These are phyloP conservation scores for Cicer bijugum DNA, from an alignment of 306 rosid species.

Conservation along the genomic window DNA sequence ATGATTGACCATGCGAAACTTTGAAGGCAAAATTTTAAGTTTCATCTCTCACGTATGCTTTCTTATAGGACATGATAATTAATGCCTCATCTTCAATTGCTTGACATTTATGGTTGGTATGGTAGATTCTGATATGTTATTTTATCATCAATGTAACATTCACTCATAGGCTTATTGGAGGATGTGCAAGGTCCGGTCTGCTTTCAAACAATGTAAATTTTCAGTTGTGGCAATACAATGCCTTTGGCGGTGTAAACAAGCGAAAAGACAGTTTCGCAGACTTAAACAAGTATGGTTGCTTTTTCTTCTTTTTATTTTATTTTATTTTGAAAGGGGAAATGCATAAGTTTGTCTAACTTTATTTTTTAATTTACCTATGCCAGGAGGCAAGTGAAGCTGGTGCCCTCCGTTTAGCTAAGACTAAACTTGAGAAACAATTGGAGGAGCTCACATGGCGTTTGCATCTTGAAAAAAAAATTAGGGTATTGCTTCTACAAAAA, in stretches of 20 bases:
- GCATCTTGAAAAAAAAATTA: conserved; percentile 88
- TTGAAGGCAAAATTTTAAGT: not conserved
- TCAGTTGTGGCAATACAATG: conserved; percentile 80
- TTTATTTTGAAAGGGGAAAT: not conserved
- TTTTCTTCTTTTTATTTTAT: not conserved
- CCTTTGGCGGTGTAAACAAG: conserved; percentile 87
- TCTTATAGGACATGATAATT: conserved; percentile 16
- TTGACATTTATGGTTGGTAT: conserved; percentile 13
- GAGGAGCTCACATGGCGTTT: conserved; percentile 96
- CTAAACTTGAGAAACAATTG: conserved; percentile 93
- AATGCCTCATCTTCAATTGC: conserved; percentile 29
- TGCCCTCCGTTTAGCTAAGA: conserved; percentile 93
- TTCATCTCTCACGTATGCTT: not conserved
- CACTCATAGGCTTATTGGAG: conserved; percentile 79
- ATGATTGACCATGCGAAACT: conserved; percentile 33
- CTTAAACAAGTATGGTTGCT: conserved; percentile 67
- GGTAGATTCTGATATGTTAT: conserved; percentile 32
- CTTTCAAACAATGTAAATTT: conserved; percentile 58
- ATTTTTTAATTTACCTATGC: conserved; percentile 41
- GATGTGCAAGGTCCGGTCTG: conserved; percentile 75
- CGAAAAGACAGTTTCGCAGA: conserved; percentile 77
- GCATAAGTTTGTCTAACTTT: conserved; percentile 23
- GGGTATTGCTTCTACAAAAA: conserved; percentile 60
- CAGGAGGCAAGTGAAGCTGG: conserved; percentile 98
- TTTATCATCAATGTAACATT: conserved; percentile 34